Conservation (phyloP, 352 stramenopile species). For the Phytophthora pini region DNA sequence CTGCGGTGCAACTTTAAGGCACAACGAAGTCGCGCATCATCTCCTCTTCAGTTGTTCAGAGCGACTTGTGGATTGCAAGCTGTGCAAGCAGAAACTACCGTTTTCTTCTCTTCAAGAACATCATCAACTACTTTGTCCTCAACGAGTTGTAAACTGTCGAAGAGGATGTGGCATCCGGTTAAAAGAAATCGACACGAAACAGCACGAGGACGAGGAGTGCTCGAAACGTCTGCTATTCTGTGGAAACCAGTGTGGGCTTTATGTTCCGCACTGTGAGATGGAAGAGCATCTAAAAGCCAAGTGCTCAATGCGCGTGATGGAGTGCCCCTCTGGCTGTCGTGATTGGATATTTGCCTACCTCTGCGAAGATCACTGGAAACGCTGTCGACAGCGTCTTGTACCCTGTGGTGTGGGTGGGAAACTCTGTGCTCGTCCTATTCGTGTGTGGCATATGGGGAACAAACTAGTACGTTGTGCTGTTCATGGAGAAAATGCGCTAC, state of each 20-base stretch:
- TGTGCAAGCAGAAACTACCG: constrained; percentile 49
- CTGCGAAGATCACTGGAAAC: constrained; percentile 59
- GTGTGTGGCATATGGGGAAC: constrained; percentile 54
- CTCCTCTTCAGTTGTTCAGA: constrained; percentile 59
- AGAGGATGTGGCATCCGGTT: constrained; percentile 58
- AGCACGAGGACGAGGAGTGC: constrained; percentile 61
- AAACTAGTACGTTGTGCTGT: constrained; percentile 56
- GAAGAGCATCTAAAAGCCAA: constrained; percentile 49
- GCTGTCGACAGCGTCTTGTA: constrained; percentile 71
- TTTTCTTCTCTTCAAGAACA: constrained; percentile 52
- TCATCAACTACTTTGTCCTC: constrained; percentile 48
- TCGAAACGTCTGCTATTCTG: constrained; percentile 53
- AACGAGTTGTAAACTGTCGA: constrained; percentile 60
- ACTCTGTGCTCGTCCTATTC: constrained; percentile 61
- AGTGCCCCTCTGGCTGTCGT: constrained; percentile 64
- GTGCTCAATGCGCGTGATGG: constrained; percentile 66
- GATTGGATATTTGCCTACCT: constrained; percentile 70
- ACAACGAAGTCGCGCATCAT: constrained; percentile 69
- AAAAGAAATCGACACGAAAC: constrained; percentile 43
- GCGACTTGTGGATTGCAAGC: constrained; percentile 52
- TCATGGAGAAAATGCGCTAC: constrained; percentile 59
- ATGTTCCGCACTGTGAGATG: constrained; percentile 41
- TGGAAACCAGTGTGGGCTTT: constrained; percentile 57
- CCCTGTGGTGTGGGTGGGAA: constrained; percentile 61
- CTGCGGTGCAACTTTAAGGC: constrained; percentile 49